A percentile compares a stretch with the other conserved stretches of the same genome.
Evolutionary conservation across 257 asterid species (phyloP).

Genomic region (Scutellaria baicalensis): DNA sequence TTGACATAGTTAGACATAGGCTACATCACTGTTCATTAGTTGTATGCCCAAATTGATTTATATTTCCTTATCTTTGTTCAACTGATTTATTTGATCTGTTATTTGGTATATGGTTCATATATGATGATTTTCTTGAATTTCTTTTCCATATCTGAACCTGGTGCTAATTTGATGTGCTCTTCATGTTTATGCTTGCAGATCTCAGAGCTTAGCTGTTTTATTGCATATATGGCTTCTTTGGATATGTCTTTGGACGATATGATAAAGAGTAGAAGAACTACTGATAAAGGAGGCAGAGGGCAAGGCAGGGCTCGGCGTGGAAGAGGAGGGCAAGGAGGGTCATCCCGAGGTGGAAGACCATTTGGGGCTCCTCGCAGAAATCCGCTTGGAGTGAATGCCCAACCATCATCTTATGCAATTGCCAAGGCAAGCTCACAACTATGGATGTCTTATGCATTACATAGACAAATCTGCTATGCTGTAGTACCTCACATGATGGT

Average conservation of each 20-base stretch:
- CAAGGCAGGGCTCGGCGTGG: slow-evolving; percentile 68
- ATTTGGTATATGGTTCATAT: neutral
- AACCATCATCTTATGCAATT: slow-evolving; percentile 55
- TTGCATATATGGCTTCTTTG: slow-evolving; percentile 68
- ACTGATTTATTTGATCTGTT: neutral
- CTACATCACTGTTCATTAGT: too few relatives aligned
- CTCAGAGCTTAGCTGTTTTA: neutral
- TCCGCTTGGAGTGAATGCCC: slow-evolving; percentile 69
- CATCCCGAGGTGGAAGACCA: slow-evolving; percentile 73
- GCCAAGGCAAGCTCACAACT: slow-evolving; percentile 95
- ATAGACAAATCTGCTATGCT: slow-evolving; percentile 45
- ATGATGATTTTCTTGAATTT: neutral
- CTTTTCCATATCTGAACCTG: neutral
- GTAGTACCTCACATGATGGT: slow-evolving; percentile 38
- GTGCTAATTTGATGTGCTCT: neutral
- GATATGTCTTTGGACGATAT: slow-evolving; percentile 81
- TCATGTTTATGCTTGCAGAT: slow-evolving; percentile 5
- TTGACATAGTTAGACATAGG: neutral
- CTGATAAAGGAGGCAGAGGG: slow-evolving; percentile 60
- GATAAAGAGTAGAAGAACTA: slow-evolving; percentile 69
- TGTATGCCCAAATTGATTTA: too few relatives aligned
- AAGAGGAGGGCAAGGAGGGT: slow-evolving; percentile 48
- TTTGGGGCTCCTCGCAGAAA: slow-evolving; percentile 65
- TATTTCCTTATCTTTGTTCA: neutral
- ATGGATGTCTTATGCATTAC: slow-evolving; percentile 64